Base-by-base conservation (phyloP, 352 stramenopile species). In the Phytophthora sp. region DNA sequence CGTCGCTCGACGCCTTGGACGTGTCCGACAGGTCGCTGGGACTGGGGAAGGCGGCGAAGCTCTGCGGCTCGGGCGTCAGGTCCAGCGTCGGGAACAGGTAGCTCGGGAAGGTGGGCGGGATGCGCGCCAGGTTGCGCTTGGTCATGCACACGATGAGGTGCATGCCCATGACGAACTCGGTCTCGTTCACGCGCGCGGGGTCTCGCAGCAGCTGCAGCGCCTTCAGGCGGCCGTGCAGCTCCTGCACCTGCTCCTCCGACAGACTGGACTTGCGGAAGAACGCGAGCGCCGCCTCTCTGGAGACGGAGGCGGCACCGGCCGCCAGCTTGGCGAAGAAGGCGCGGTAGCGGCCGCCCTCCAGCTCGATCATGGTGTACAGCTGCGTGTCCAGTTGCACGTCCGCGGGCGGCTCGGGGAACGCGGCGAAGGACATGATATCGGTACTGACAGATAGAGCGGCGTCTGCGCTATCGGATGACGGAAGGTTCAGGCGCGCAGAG, bases 101-200 rank as follows among this genome's bases (percentile, higher is more conserved):
- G 5, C 38, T 73, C 11, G 82, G 80, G 35, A 91, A 88, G 3
- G 48, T 61, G 11, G 62, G 26, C 6, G 84, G 82, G 32, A 93
- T 65, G 31, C 61, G 63, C 0, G 60, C 55, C n/a, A 91, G 64
- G 38, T 68, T 81, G 27, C 84, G 82, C 59, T 91, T 91, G 21
- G 84, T 91, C 48, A 84, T 79, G 54, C 84, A 93, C 64, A 91
- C 76, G 44, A 93, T 91, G 15, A 93, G 67, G 66, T 93, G 84
- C 84, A 93, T 93, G 30, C 62, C 78, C 49, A 87, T 74, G 39
- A 80, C 54, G 54, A 93, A 93, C 57, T 89, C 79, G 21, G 70
- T 77, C 54, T 78, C 72, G 37, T 69, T 76, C 56, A 93, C 62
- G 11, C 52, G 35, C 21, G 72, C 13, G 1, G 39, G 5, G 45